These are phyloP conservation scores for Suhomyces prunicola DNA, from an alignment of 805 yeast genomes.

Conservation along the genomic window DNA sequence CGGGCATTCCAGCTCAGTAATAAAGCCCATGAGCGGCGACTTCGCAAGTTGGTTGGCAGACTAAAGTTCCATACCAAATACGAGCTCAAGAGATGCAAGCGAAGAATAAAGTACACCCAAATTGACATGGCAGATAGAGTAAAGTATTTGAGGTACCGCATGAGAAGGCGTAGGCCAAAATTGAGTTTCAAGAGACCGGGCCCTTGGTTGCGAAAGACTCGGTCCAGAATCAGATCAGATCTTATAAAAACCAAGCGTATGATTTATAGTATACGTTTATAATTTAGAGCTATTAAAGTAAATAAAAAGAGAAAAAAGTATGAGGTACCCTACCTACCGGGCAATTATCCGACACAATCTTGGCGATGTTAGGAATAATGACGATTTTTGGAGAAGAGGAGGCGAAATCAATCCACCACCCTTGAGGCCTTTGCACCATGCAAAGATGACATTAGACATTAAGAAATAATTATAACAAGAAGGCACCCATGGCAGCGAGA, in stretches of 20 bases:
- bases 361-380: background rate
- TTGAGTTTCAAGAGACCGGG: background rate
- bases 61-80: background rate
- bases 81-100: background rate
- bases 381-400: background rate
- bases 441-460: background rate
- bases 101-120: background rate
- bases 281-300: background rate
- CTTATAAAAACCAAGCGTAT: background rate
- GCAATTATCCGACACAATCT: background rate
- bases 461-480: slow-evolving; percentile 25
- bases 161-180: background rate
- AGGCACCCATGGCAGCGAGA: slow-evolving; percentile 40
- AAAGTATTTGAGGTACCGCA: background rate
- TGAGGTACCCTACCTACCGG: background rate
- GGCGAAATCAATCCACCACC: background rate
- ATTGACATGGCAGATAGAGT: background rate
- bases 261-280: background rate
- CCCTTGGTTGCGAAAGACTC: background rate
- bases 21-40: background rate
- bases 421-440: background rate
- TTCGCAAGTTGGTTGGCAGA: background rate
- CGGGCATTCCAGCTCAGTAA: background rate
- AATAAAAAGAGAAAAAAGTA: background rate
- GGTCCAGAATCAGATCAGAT: background rate